Conservation (phyloP, 495 filamentous ascomycete genomes). For the Penicillium malachiteum region DNA sequence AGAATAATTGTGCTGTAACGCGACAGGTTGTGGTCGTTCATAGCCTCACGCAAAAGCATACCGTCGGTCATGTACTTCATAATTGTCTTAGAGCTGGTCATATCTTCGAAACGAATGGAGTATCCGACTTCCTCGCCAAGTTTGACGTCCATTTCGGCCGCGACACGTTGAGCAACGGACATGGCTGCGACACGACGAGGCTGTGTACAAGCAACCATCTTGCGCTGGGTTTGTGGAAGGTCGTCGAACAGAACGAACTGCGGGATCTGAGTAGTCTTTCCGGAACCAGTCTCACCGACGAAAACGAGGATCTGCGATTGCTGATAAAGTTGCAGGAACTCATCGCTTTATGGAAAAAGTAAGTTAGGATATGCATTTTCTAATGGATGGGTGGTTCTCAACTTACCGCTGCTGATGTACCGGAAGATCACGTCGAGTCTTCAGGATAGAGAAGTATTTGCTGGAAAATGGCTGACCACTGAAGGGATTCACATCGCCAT, state of each 20-base stretch:
- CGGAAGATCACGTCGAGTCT: slow-evolving; percentile 79
- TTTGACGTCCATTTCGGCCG: slow-evolving; percentile 90
- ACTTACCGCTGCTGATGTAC: slow-evolving; percentile 83
- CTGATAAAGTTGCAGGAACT: slow-evolving; percentile 92
- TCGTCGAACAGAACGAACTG: slow-evolving; percentile 98
- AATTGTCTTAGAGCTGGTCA: slow-evolving; percentile 84
- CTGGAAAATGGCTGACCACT: slow-evolving; percentile 70
- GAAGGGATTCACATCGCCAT: slow-evolving; percentile 84
- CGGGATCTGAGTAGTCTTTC: slow-evolving; percentile 98
- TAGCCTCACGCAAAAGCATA: slow-evolving; percentile 96
- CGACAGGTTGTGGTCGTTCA: slow-evolving; percentile 89
- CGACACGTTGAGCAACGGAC: slow-evolving; percentile 98
- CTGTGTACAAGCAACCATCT: slow-evolving; percentile 96
- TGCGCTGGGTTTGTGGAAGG: slow-evolving; percentile 76
- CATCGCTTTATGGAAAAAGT: slow-evolving; percentile 56
- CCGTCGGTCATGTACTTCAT: slow-evolving; percentile 99
- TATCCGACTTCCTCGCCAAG: slow-evolving; percentile 97
- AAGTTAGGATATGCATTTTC: slow-evolving; percentile 3
- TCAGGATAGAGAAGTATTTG: slow-evolving; percentile 85
- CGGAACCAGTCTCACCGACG: slow-evolving; percentile 98
- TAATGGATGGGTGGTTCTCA: background rate
- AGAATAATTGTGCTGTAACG: slow-evolving; percentile 98
- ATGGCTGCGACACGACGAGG: slow-evolving; percentile 97
- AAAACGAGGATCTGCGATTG: slow-evolving; percentile 94
- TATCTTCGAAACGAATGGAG: slow-evolving; percentile 98